Evolutionary conservation across 768 basidiomycete species (phyloP), one percentile per base, ranked within the genome.

Genomic region (Russula earlei): DNA sequence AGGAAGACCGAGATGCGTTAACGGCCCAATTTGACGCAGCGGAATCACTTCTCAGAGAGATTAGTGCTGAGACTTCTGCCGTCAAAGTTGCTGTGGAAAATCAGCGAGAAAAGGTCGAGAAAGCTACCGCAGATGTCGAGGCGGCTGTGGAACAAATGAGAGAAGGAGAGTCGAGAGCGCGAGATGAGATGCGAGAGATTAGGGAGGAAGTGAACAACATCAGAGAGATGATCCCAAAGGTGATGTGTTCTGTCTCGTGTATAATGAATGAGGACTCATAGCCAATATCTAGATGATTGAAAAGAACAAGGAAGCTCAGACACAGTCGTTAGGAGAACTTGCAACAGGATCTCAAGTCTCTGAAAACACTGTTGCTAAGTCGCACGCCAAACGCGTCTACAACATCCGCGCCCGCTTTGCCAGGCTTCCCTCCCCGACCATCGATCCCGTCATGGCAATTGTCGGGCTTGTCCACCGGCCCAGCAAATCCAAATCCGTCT

Each of bases 381-480:
- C 82, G 87, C 33, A 81, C 85, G 6, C 74, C 84, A 6, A 69
- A 70, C 19, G 64, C 74, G 29, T 63, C 81, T 59, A 72, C 76
- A 20, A 72, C 76, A 20, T 72, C 80, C 27, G 67, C 79, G 3
- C 73, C 79, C 0, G 76, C 83, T n/a, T 61, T 74, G 20, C 68
- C 82, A 14, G 74, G 76, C 2, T 66, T 78, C 22, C 64, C 81
- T 4, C 80, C 79, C 0, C 76, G 81, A 60, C 87, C 87, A 7
- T 75, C 83, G 19, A 92, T 97, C 65, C 94, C 94, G 3, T 77
- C 90, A 7, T 97, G 94, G 94, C 94, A 97, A 66, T 74, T 96
- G 48, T 79, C 83, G 17, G 72, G 73, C 44, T 49, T 71, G 1
- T 36, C 58, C 17, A 19, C 40, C 36, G 58, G 34, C 40, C 34